These are phyloP conservation scores for Leccinum aurantiacum DNA, from an alignment of 768 basidiomycete species.

Conservation along the genomic window DNA sequence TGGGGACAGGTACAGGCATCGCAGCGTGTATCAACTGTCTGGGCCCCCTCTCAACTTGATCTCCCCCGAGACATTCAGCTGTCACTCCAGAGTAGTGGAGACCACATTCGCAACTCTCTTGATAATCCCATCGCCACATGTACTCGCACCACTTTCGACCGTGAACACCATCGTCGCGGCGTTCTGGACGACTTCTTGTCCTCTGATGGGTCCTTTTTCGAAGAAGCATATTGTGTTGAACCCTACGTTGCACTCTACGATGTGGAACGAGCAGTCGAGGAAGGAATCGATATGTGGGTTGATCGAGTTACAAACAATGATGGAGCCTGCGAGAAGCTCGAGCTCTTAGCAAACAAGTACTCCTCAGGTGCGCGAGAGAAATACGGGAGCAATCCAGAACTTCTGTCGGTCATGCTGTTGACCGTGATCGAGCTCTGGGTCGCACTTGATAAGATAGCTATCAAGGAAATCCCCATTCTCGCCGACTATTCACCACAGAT, in stretches of 20 bases:
- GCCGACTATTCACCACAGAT: conserved; percentile 34
- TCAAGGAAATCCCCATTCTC: too few relatives aligned
- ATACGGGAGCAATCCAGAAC: conserved; percentile 32
- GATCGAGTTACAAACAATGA: conserved; percentile 3
- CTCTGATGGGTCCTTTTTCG: conserved; percentile 8
- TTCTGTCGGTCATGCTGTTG: conserved; percentile 41
- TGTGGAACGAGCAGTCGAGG: conserved; percentile 35
- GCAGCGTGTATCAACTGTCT: conserved; percentile 23
- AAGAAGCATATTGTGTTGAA: conserved; percentile 4
- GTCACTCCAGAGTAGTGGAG: conserved; percentile 30
- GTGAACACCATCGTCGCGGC: conserved; percentile 2
- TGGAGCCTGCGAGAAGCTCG: conserved; percentile 15
- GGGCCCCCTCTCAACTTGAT: conserved; percentile 29
- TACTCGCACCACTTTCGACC: background rate
- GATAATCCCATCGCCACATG: background rate
- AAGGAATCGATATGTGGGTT: conserved; percentile 36
- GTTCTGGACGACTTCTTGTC: conserved; percentile 19
- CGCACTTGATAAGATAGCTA: conserved; percentile 25
- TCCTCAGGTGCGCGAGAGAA: conserved; percentile 18
- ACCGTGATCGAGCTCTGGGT: conserved; percentile 35
- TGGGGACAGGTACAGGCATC: background rate
- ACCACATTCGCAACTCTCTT: conserved; percentile 29
- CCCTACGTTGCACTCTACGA: conserved; percentile 32
- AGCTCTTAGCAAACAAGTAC: conserved; percentile 27
- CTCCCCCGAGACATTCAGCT: conserved; percentile 32